A percentile compares a stretch with the other conserved stretches of the same genome.
These are phyloP conservation scores for Arthroderma uncinatum DNA, from an alignment of 2,329 filamentous ascomycete genomes.

Conservation along the genomic window DNA sequence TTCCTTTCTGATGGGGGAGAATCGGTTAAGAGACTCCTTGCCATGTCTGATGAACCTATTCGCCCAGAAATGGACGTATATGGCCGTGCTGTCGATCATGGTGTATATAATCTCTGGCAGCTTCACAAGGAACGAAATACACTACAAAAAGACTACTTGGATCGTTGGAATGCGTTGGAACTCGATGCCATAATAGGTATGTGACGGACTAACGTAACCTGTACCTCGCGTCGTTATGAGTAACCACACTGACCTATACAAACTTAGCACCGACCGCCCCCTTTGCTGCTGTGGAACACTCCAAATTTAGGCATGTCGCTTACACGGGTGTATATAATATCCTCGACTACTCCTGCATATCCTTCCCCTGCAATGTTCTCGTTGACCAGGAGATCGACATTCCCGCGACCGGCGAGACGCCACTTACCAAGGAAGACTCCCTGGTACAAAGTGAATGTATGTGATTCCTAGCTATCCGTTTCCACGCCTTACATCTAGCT, in stretches of 20 bases:
- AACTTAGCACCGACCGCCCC: constrained; percentile 32
- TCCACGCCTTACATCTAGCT: background rate
- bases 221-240: background rate
- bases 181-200: constrained; percentile 20
- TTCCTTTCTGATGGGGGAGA: constrained; percentile 45
- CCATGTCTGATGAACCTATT: constrained; percentile 24
- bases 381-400: constrained; percentile 43
- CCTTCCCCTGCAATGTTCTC: constrained; percentile 44
- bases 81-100: constrained; percentile 33
- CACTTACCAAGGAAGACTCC: constrained; percentile 35
- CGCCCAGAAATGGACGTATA: constrained; percentile 42
- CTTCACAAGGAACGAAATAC: constrained; percentile 35
- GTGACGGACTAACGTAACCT: too few relatives aligned
- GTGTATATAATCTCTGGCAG: constrained; percentile 39
- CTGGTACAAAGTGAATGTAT: constrained; percentile 41
- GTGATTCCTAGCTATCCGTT: constrained; percentile 16
- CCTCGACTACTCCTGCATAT: constrained; percentile 45
- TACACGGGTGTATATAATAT: constrained; percentile 43
- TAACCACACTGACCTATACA: constrained; percentile 13
- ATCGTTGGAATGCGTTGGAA: constrained; percentile 35
- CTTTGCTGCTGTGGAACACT: constrained; percentile 33
- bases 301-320: constrained; percentile 38
- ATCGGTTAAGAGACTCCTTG: constrained; percentile 23
- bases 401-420: constrained; percentile 22
- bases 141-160: constrained; percentile 17